A percentile compares a stretch with the other conserved stretches of the same genome.
phyloP scores from a whole-genome alignment of 1,284 basidiomycete species.

The Ustilago loliicola region DNA sequence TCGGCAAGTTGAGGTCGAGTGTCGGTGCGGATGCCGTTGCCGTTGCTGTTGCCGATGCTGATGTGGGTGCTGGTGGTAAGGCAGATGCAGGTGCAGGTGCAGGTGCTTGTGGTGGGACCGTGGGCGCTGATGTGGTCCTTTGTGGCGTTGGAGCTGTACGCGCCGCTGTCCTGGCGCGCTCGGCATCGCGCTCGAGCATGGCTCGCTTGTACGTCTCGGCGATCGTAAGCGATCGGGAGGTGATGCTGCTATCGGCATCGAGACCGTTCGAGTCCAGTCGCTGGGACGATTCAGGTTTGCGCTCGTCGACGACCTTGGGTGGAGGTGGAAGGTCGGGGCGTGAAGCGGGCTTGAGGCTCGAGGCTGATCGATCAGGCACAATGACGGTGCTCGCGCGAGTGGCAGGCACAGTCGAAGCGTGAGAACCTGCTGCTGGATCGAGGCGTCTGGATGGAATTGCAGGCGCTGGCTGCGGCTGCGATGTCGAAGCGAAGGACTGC shows the following conservation, averaged over 20 bases:
- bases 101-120: not conserved
- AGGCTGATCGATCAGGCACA: slow-evolving; percentile 23
- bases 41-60: not conserved
- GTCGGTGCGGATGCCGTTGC: slow-evolving; percentile 25
- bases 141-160: not conserved
- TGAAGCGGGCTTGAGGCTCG: not conserved
- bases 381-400: slow-evolving; percentile 5
- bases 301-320: not conserved
- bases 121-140: not conserved
- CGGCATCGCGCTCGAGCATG: slow-evolving; percentile 41
- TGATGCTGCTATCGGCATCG: slow-evolving; percentile 11
- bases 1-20: slow-evolving; percentile 48
- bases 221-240: slow-evolving; percentile 23
- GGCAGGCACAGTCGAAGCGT: not conserved
- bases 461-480: not conserved
- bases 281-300: not conserved
- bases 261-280: not conserved
- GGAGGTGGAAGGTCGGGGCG: not conserved
- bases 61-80: not conserved
- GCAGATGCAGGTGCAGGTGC: not conserved
- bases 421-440: not conserved
- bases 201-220: slow-evolving; percentile 44
- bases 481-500: not conserved
- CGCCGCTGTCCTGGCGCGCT: slow-evolving; percentile 16
- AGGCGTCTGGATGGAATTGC: not conserved